A percentile compares a stretch with the other conserved stretches of the same genome.
phyloP scores from a whole-genome alignment of 768 basidiomycete species.

The Pholiota microspora region DNA sequence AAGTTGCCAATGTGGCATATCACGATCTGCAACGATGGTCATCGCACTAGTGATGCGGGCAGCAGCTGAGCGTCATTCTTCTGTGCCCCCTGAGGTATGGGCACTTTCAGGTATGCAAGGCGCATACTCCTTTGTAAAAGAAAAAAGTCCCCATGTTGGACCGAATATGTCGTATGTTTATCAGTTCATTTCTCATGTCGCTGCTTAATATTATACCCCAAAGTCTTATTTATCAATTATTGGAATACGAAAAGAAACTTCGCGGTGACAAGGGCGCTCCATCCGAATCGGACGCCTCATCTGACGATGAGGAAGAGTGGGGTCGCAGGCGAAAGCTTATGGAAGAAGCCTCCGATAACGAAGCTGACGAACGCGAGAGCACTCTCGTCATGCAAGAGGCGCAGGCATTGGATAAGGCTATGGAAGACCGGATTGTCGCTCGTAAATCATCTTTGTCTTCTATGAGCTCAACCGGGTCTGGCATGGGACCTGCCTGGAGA shows the following conservation, averaged over 20 bases:
- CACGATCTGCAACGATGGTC: conserved; percentile 84
- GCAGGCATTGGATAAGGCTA: conserved; percentile 79
- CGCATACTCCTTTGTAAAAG: conserved; percentile 87
- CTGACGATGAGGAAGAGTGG: conserved; percentile 79
- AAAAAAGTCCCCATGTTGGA: conserved; percentile 83
- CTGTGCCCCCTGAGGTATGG: conserved; percentile 74
- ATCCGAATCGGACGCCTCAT: conserved; percentile 55
- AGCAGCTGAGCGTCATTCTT: conserved; percentile 64
- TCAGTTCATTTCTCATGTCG: conserved; percentile 17
- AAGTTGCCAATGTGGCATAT: conserved; percentile 93
- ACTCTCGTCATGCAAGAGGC: conserved; percentile 71
- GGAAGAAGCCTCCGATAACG: conserved; percentile 52
- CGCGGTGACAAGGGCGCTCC: conserved; percentile 42
- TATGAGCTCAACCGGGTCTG: conserved; percentile 49
- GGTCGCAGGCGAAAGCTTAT: conserved; percentile 61
- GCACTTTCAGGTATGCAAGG: conserved; percentile 85
- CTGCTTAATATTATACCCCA: conserved; percentile 19
- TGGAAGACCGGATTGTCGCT: conserved; percentile 79
- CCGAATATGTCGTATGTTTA: conserved; percentile 91
- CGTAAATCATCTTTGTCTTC: conserved; percentile 73
- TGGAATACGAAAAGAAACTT: conserved; percentile 84
- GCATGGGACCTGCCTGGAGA: conserved; percentile 63
- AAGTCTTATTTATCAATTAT: conserved; percentile 89
- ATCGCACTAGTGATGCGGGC: conserved; percentile 94
- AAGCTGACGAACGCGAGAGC: conserved; percentile 54